These are phyloP conservation scores for Ettlia oleoabundans DNA, from an alignment of 139 green algal genomes.

Conservation along the genomic window DNA sequence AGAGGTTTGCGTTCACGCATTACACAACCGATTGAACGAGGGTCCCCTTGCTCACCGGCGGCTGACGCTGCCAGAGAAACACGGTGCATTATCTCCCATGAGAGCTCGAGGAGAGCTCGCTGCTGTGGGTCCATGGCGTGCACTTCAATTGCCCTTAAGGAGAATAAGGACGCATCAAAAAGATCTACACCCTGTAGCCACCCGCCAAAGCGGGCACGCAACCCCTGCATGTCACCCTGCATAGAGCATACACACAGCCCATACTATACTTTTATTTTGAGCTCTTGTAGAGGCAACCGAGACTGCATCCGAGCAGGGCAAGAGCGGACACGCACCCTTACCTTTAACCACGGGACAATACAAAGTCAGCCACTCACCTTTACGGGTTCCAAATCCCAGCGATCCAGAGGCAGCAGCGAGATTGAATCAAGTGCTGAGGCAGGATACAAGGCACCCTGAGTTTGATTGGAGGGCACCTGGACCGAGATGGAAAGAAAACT, in stretches of 20 bases:
- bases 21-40: too few relatives aligned
- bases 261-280: neutral
- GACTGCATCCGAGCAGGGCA: too few relatives aligned
- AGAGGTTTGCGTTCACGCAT: too few relatives aligned
- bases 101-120: constrained; percentile 61
- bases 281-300: too few relatives aligned
- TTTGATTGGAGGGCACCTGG: neutral
- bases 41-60: too few relatives aligned
- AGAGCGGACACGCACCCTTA: too few relatives aligned
- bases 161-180: constrained; percentile 76
- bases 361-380: too few relatives aligned
- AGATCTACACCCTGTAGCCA: constrained; percentile 35
- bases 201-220: constrained; percentile 18
- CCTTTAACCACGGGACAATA: too few relatives aligned
- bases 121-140: constrained; percentile 80
- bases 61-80: neutral
- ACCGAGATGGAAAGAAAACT: neutral
- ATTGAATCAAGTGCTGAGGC: constrained; percentile 1
- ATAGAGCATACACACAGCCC: neutral
- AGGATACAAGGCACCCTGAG: neutral
- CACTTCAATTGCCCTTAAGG: constrained; percentile 57
- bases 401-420: neutral
- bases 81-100: neutral
- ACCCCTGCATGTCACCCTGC: neutral
- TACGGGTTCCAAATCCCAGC: neutral